Evolutionary conservation across 179 eudicot genomes (phyloP).

Genomic region (Camellia oleifera): DNA sequence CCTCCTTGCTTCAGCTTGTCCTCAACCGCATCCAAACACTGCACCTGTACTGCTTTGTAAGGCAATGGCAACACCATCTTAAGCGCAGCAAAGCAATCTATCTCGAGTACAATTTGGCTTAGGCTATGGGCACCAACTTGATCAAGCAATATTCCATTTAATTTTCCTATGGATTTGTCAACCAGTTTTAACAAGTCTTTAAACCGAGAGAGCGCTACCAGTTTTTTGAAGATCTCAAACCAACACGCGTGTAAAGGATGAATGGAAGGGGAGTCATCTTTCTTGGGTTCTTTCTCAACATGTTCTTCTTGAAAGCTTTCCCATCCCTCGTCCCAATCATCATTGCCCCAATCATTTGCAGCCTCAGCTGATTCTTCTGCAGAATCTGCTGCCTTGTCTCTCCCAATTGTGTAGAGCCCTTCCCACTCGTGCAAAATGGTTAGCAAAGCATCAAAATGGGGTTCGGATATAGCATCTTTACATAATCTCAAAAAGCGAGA

Average conservation of each 20-base stretch:
- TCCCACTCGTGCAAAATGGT: conserved; percentile 81
- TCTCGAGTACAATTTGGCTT: conserved; percentile 30
- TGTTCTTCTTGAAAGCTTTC: conserved; percentile 79
- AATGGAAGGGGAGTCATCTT: conserved; percentile 27
- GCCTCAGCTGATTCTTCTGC: conserved; percentile 35
- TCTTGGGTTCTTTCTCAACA: conserved; percentile 38
- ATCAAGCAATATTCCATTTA: conserved; percentile 41
- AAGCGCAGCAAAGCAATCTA: conserved; percentile 72
- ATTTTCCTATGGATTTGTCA: conserved; percentile 45
- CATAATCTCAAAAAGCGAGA: conserved; percentile 73
- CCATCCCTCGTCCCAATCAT: conserved; percentile 96
- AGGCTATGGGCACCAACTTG: conserved; percentile 56
- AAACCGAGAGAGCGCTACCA: conserved; percentile 38
- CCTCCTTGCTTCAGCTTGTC: conserved; percentile 62
- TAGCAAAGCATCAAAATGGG: conserved; percentile 56
- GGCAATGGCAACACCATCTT: conserved; percentile 59
- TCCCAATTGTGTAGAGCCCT: conserved; percentile 47
- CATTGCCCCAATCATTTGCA: conserved; percentile 57
- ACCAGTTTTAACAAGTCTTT: conserved; percentile 46
- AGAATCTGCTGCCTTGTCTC: conserved; percentile 33
- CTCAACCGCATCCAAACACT: conserved; percentile 77
- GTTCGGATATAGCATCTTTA: conserved; percentile 41
- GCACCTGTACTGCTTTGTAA: conserved; percentile 50
- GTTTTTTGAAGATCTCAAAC: conserved; percentile 57
- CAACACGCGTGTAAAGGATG: conserved; percentile 92